phyloP scores from a whole-genome alignment of 176 grass and related monocot genomes.

The Rhipidocladum racemiflorum region DNA sequence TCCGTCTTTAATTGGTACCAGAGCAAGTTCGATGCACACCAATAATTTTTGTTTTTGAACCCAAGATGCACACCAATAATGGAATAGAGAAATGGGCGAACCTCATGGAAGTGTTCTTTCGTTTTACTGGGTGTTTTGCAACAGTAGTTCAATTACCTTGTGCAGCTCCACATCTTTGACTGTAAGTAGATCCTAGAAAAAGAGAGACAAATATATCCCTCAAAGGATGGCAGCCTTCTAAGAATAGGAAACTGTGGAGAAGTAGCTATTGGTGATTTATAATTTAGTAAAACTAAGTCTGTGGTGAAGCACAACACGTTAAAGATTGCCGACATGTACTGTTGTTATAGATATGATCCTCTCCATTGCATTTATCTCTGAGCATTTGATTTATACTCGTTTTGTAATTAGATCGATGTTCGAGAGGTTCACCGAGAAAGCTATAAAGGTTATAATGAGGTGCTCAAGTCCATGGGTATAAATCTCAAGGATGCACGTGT shows the following conservation, averaged over 20 bases:
- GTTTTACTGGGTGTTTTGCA: background rate
- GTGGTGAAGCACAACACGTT: background rate
- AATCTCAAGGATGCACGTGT: no score
- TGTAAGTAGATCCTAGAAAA: background rate
- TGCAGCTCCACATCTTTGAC: background rate
- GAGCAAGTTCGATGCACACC: background rate
- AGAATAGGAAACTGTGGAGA: background rate
- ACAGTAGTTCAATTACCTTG: background rate
- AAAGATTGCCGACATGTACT: background rate
- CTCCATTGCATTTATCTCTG: background rate
- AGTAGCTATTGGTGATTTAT: constrained; percentile 7
- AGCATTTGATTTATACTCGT: constrained; percentile 12
- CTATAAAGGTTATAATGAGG: no score
- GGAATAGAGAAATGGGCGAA: background rate
- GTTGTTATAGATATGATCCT: background rate
- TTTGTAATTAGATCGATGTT: no score
- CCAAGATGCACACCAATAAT: background rate
- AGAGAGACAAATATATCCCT: background rate
- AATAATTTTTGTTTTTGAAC: background rate
- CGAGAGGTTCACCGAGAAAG: no score
- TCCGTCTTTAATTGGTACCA: background rate
- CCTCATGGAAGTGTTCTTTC: background rate
- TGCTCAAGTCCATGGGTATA: no score
- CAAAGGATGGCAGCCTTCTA: background rate
- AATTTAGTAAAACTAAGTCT: background rate